These are phyloP conservation scores for Komagataella mondaviorum DNA, from an alignment of 805 yeast species.

Conservation along the genomic window DNA sequence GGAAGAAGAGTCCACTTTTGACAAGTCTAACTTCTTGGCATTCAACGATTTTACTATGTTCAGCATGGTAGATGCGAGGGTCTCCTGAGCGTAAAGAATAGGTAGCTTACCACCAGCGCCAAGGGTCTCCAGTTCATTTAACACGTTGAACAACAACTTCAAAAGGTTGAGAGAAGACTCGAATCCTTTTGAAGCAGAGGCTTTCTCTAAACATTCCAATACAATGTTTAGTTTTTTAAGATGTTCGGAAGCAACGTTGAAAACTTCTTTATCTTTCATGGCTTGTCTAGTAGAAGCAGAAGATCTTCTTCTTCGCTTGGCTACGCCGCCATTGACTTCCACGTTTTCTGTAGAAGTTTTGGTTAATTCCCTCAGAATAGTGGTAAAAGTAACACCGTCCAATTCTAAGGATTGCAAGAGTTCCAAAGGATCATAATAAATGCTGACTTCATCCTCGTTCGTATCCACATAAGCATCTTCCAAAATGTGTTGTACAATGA, in stretches of 20 bases:
- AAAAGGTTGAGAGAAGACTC: constrained; percentile 22
- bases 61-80: constrained; percentile 76
- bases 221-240: constrained; percentile 65
- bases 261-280: constrained; percentile 59
- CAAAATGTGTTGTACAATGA: constrained; percentile 44
- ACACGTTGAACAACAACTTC: constrained; percentile 33
- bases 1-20: constrained; percentile 39
- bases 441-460: constrained; percentile 21
- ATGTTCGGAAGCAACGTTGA: constrained; percentile 65
- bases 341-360: constrained; percentile 15
- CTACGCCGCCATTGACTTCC: constrained; percentile 19
- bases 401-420: constrained; percentile 42
- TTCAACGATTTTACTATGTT: constrained; percentile 48
- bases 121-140: constrained; percentile 68
- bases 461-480: constrained; percentile 24
- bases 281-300: constrained; percentile 66
- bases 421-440: constrained; percentile 37
- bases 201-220: constrained; percentile 63
- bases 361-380: constrained; percentile 36
- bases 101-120: constrained; percentile 90
- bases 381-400: constrained; percentile 40
- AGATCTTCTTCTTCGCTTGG: constrained; percentile 77
- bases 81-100: constrained; percentile 81
- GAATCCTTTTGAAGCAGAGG: constrained; percentile 10
- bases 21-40: constrained; percentile 14